Percentiles rank a stretch among this genome's conserved stretches.
Evolutionary conservation across 2,329 filamentous ascomycete species (phyloP).

Genomic region (Sporothrix inflata): DNA sequence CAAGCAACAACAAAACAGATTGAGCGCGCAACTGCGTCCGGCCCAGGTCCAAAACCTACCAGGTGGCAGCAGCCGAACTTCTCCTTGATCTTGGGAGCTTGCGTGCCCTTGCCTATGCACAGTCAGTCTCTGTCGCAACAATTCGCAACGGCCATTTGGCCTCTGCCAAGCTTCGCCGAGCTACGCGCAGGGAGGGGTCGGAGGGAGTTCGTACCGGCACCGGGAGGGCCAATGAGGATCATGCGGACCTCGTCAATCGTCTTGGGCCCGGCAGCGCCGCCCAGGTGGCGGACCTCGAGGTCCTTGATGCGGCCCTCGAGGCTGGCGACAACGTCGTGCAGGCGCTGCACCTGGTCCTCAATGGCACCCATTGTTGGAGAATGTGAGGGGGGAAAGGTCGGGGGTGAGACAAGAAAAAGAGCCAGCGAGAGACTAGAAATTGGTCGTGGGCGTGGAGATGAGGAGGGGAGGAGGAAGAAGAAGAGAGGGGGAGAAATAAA

Average conservation of each 20-base stretch:
- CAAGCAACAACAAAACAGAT: neutral
- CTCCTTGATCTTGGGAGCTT: constrained; percentile 97
- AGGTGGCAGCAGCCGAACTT: constrained; percentile 97
- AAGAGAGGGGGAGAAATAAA: neutral
- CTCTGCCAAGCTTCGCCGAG: constrained; percentile 19
- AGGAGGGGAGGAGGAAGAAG: constrained; percentile 1
- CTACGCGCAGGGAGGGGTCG: constrained; percentile 1
- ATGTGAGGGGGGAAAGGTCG: neutral
- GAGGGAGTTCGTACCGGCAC: constrained; percentile 73
- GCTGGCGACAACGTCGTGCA: constrained; percentile 80
- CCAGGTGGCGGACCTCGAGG: constrained; percentile 74
- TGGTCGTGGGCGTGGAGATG: neutral
- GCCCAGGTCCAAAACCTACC: constrained; percentile 55
- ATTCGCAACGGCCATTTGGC: constrained; percentile 32
- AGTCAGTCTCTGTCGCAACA: constrained; percentile 24
- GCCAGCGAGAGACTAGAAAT: neutral
- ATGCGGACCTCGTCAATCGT: constrained; percentile 78
- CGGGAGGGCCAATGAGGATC: constrained; percentile 96
- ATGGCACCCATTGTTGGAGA: constrained; percentile 74
- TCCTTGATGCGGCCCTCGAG: constrained; percentile 85
- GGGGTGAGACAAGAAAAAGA: constrained; percentile 19
- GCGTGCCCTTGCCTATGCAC: constrained; percentile 88
- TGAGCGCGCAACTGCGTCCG: constrained; percentile 42
- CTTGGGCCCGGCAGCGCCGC: constrained; percentile 50
- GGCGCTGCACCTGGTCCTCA: constrained; percentile 80